Base-by-base conservation (phyloP, 805 yeast genomes). In the Candida pseudoglaebosa region DNA sequence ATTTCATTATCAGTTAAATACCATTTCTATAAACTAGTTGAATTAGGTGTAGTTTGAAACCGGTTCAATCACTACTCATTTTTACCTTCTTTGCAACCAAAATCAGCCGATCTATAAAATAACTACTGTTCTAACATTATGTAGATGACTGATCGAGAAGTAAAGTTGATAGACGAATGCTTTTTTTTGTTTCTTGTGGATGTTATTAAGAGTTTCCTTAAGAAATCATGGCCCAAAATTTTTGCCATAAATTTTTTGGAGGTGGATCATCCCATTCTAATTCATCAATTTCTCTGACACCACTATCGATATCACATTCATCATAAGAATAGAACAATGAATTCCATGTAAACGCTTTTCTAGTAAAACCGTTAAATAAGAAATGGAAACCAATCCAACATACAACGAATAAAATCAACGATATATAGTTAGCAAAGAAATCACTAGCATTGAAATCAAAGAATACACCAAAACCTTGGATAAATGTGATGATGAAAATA, bases 381-480 rank as follows among this genome's bases (percentile, higher is more conserved):
- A 72, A 41, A 48, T 81, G 84, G 59, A 78, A 72, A 9, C 68
- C 70, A 2, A 71, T 40, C 80, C 80, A 86, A 6, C 75, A 49
- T 7, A 63, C 73, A 32, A 71, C 65, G 56, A 80, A 81, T 34
- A 82, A 60, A 40, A 84, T 71, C 17, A 83, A 67, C 12, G 91
- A 84, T 40, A 86, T 67, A 53, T 86, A 86, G 16, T 84, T 75
- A 18, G 86, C 77, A 56, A 84, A 77, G 66, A 86, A 86, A 26
- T 65, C 62, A 7, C 75, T 57, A 3, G 76, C 84, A 43, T 63
- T 65, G 52, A 82, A 64, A 10, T 59, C 59, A 39, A 77, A 77
- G 61, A 86, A 86, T 1, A 77, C 75, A 1, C 72, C 59, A 57
- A 73, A 86, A 28, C 95, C 95, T 61, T 87, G 90, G 43, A 86